phyloP scores from a whole-genome alignment of 345 rosid species.

The Euphorbia tirucalli region DNA sequence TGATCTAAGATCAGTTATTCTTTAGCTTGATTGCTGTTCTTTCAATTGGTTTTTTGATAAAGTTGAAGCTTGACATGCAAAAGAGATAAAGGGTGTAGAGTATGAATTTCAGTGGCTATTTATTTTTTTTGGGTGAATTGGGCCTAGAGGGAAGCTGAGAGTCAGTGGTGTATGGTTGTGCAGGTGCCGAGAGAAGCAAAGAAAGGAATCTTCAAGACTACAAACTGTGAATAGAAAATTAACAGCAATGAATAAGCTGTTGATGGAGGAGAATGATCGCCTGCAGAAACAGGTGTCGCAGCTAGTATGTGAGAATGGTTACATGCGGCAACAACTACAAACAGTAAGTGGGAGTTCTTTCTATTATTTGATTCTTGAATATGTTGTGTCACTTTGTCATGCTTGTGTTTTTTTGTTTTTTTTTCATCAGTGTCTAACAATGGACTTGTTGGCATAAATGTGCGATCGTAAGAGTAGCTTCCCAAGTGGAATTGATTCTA shows the following conservation, averaged over 20 bases:
- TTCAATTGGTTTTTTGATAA: neutral
- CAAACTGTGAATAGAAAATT: slow-evolving; percentile 94
- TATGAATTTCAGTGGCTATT: neutral
- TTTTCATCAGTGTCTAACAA: neutral
- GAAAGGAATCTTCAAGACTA: slow-evolving; percentile 91
- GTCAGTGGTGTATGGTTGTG: slow-evolving; percentile 22
- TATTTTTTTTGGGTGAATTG: neutral
- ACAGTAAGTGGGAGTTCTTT: slow-evolving; percentile 43
- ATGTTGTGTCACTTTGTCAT: neutral
- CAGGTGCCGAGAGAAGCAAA: slow-evolving; percentile 99
- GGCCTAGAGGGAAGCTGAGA: slow-evolving; percentile 13
- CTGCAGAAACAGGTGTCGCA: slow-evolving; percentile 98
- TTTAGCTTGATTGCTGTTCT: neutral
- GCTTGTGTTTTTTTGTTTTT: neutral
- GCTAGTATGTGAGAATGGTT: slow-evolving; percentile 87
- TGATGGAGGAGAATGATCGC: slow-evolving; percentile 99
- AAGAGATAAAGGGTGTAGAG: neutral
- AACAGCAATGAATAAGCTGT: slow-evolving; percentile 92
- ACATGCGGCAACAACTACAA: slow-evolving; percentile 83
- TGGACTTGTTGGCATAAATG: neutral
- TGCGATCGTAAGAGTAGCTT: neutral
- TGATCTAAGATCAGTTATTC: slow-evolving; percentile 5
- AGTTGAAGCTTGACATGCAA: neutral
- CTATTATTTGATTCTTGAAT: slow-evolving; percentile 1
- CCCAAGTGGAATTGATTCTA: neutral